These are phyloP conservation scores for Dipodascopsis tothii DNA, from an alignment of 805 yeast genomes.

Conservation along the genomic window DNA sequence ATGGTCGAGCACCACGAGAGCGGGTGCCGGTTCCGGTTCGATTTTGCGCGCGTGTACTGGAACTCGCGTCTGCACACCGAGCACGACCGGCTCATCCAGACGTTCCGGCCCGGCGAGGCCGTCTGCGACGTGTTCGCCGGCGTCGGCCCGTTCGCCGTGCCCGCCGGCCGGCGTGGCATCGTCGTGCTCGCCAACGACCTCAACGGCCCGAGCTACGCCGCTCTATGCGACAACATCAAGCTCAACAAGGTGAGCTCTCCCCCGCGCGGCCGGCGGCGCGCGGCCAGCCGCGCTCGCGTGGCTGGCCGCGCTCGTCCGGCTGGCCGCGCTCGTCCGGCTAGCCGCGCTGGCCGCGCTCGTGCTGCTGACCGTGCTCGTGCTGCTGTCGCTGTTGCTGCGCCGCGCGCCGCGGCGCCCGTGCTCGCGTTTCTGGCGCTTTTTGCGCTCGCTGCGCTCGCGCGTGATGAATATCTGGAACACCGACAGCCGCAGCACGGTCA, in stretches of 20 bases:
- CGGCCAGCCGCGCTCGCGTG: too few species aligned
- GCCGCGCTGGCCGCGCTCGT: too few species aligned
- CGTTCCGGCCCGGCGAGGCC: constrained; percentile 57
- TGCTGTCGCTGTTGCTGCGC: constrained; percentile 9
- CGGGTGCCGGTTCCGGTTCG: constrained; percentile 77
- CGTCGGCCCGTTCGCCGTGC: constrained; percentile 96
- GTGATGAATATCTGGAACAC: constrained; percentile 18
- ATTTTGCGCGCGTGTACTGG: constrained; percentile 94
- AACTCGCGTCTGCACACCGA: constrained; percentile 90
- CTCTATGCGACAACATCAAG: constrained; percentile 55
- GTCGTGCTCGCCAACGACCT: constrained; percentile 86
- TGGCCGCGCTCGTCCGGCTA: too few species aligned
- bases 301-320: too few species aligned
- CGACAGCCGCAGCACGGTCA: constrained; percentile 17
- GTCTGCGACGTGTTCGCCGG: constrained; percentile 97
- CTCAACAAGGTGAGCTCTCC: constrained; percentile 53
- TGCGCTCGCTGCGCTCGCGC: constrained; percentile 20
- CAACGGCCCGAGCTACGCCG: constrained; percentile 77
- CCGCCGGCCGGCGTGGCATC: constrained; percentile 79
- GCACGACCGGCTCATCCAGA: constrained; percentile 68
- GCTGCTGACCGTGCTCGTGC: constrained; percentile 4
- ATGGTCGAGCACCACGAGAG: constrained; percentile 69
- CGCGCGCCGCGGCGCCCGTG: not conserved
- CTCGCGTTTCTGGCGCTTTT: constrained; percentile 10
- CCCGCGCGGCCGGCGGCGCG: too few species aligned